A percentile compares a stretch with the other conserved stretches of the same genome.
Conservation (phyloP, 805 yeast genomes). For the Candida broadrunensis region DNA sequence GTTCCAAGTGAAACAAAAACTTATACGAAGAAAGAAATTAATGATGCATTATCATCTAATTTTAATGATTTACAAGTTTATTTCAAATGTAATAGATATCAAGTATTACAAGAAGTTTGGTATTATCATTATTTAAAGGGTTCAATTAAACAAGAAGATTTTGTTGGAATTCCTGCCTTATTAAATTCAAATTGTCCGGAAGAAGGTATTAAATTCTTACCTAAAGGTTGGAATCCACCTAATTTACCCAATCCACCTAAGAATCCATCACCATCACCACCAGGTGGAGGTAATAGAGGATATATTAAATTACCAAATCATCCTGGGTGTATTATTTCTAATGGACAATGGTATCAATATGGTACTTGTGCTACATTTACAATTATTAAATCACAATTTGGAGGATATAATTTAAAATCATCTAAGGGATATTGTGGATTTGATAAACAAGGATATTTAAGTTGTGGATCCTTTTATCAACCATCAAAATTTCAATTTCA, state of each 20-base stretch:
- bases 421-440: conserved; percentile 75
- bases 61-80: conserved; percentile 56
- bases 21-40: conserved; percentile 55
- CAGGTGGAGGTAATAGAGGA: conserved; percentile 17
- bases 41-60: conserved; percentile 46
- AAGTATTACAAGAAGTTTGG: conserved; percentile 64
- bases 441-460: conserved; percentile 13
- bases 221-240: conserved; percentile 43
- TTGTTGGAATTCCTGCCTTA: conserved; percentile 55
- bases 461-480: conserved; percentile 15
- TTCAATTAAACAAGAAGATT: conserved; percentile 63
- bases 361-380: conserved; percentile 86
- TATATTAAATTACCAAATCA: conserved; percentile 48
- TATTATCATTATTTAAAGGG: conserved; percentile 78
- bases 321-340: conserved; percentile 76
- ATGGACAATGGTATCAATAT: conserved; percentile 77
- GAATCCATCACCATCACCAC: conserved; percentile 14
- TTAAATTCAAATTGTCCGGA: conserved; percentile 62
- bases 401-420: conserved; percentile 68
- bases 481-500: conserved; percentile 48
- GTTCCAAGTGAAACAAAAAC: conserved; percentile 57
- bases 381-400: conserved; percentile 55
- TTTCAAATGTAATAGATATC: conserved; percentile 52
- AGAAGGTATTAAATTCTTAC: conserved; percentile 58
- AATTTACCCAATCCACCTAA: conserved; percentile 14